Conservation (phyloP, 2,329 filamentous ascomycete genomes). For the Penicillium nordicum region DNA sequence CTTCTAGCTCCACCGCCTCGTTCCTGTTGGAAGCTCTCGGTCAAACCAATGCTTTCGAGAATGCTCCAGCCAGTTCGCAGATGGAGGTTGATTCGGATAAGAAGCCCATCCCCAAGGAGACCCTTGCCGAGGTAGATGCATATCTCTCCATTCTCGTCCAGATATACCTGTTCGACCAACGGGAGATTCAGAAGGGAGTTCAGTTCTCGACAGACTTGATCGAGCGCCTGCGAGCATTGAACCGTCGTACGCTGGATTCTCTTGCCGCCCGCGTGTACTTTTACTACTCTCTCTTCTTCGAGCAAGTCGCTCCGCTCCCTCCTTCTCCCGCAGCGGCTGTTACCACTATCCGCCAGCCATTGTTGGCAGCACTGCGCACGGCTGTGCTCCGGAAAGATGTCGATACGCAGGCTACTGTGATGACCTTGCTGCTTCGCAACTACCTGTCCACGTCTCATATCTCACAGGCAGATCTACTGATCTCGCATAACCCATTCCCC, state of each 20-base stretch:
- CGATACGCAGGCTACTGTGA: conserved; percentile 95
- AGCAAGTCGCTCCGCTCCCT: conserved; percentile 81
- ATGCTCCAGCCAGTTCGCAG: conserved; percentile 56
- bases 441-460: conserved; percentile 97
- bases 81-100: conserved; percentile 74
- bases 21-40: conserved; percentile 68
- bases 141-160: conserved; percentile 84
- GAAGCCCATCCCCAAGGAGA: conserved; percentile 64
- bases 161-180: conserved; percentile 83
- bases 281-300: conserved; percentile 94
- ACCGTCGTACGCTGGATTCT: conserved; percentile 90
- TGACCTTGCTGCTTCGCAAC: conserved; percentile 89
- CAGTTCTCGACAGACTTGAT: conserved; percentile 81
- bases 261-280: conserved; percentile 96
- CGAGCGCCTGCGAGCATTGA: conserved; percentile 80
- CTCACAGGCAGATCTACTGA: conserved; percentile 89
- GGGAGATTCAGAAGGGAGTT: conserved; percentile 74
- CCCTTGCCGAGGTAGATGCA: conserved; percentile 81
- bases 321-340: conserved; percentile 86
- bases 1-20: conserved; percentile 64
- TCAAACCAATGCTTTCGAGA: conserved; percentile 62
- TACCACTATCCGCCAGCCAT: conserved; percentile 77
- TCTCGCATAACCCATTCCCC: conserved; percentile 94
- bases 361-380: conserved; percentile 85
- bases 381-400: conserved; percentile 96